These are phyloP conservation scores for Aspergillus conjunctus DNA, from an alignment of 495 filamentous ascomycete species.

Conservation along the genomic window DNA sequence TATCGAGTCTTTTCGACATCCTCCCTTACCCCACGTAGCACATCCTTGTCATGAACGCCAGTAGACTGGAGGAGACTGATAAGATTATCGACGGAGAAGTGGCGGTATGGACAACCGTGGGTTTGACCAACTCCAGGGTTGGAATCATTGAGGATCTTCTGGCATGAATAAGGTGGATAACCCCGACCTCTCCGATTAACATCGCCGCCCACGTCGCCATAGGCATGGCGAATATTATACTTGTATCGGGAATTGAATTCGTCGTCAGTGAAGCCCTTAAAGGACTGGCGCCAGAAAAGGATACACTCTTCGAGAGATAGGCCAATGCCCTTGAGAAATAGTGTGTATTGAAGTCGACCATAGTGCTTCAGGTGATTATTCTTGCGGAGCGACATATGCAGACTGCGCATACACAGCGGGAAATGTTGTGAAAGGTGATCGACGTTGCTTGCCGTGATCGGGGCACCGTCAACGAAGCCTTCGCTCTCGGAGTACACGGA, in stretches of 20 bases:
- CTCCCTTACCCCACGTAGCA: conserved; percentile 79
- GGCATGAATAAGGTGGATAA: conserved; percentile 88
- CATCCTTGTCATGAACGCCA: conserved; percentile 74
- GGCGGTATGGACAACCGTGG: conserved; percentile 95
- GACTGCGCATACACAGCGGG: conserved; percentile 90
- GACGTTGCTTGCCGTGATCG: conserved; percentile 76
- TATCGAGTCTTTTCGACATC: conserved; percentile 87
- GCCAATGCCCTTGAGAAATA: conserved; percentile 97
- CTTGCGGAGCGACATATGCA: conserved; percentile 80
- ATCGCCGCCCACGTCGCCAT: conserved; percentile 95
- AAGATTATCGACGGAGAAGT: conserved; percentile 87
- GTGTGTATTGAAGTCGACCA: conserved; percentile 90
- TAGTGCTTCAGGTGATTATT: conserved; percentile 91
- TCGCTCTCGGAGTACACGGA: conserved; percentile 67
- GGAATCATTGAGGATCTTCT: conserved; percentile 88
- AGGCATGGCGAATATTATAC: conserved; percentile 92
- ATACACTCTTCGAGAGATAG: conserved; percentile 88
- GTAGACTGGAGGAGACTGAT: conserved; percentile 68
- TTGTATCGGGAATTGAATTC: conserved; percentile 93
- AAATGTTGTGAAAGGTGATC: conserved; percentile 84
- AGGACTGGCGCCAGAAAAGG: conserved; percentile 87
- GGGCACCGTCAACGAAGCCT: conserved; percentile 61
- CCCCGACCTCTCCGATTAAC: conserved; percentile 79
- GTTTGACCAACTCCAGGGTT: conserved; percentile 80
- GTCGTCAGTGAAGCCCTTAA: conserved; percentile 85